phyloP scores from a whole-genome alignment of 2,329 filamentous ascomycete species.

The Fusarium armeniacum region DNA sequence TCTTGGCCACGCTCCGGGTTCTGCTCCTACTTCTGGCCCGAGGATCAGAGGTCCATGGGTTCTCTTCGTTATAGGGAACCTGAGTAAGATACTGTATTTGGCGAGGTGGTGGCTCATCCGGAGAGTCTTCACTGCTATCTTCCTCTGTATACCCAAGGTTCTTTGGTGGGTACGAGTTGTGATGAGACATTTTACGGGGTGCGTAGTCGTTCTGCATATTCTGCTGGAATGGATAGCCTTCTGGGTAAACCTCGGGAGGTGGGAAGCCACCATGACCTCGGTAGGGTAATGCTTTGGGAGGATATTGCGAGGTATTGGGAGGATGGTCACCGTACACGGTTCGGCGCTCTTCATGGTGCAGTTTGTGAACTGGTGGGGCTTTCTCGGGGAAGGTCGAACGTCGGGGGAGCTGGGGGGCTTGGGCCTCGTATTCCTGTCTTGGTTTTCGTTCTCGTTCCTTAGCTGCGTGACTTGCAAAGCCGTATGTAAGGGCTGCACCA shows the following conservation, averaged over 20 bases:
- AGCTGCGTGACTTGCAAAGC: constrained; percentile 69
- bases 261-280: constrained; percentile 41
- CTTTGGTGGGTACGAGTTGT: constrained; percentile 41
- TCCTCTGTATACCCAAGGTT: constrained; percentile 48
- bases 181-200: constrained; percentile 45
- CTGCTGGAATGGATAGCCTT: constrained; percentile 45
- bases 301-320: constrained; percentile 37
- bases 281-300: constrained; percentile 43
- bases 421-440: constrained; percentile 59
- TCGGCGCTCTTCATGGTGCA: constrained; percentile 41
- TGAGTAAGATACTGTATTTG: constrained; percentile 47
- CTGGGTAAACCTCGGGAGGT: constrained; percentile 40
- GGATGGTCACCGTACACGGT: constrained; percentile 41
- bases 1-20: constrained; percentile 38
- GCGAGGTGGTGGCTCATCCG: constrained; percentile 30
- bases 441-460: constrained; percentile 60
- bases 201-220: constrained; percentile 40
- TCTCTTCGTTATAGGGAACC: constrained; percentile 41
- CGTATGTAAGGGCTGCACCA: constrained; percentile 74
- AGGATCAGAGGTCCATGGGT: constrained; percentile 27
- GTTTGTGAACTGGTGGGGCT: constrained; percentile 49
- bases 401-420: constrained; percentile 58
- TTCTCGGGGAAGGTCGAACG: constrained; percentile 64
- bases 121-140: constrained; percentile 48
- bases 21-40: constrained; percentile 42